Evolutionary conservation across 2,329 filamentous ascomycete genomes (phyloP).

Genomic region (Taxawa tesnikishii): DNA sequence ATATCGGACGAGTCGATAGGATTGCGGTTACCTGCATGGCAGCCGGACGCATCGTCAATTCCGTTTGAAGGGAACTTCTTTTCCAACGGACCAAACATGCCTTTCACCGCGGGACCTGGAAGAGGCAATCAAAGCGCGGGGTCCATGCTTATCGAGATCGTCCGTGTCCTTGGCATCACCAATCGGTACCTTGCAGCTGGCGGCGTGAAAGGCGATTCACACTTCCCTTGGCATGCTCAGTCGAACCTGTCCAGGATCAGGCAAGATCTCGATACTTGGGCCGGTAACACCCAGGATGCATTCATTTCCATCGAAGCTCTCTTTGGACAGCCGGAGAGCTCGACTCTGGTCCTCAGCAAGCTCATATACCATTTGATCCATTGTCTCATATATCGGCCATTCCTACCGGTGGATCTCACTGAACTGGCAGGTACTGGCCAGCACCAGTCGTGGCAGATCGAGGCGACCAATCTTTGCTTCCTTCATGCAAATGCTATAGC

Average conservation of each 20-base stretch:
- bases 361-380: slow-evolving; percentile 78
- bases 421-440: slow-evolving; percentile 71
- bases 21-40: slow-evolving; percentile 64
- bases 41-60: slow-evolving; percentile 46
- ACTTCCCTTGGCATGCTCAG: slow-evolving; percentile 81
- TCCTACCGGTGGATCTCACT: slow-evolving; percentile 70
- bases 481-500: slow-evolving; percentile 79
- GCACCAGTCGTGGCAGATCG: slow-evolving; percentile 86
- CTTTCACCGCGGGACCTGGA: slow-evolving; percentile 29
- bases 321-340: slow-evolving; percentile 68
- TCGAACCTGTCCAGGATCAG: slow-evolving; percentile 79
- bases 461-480: slow-evolving; percentile 78
- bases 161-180: slow-evolving; percentile 68
- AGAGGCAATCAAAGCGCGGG: slow-evolving; percentile 64
- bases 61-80: slow-evolving; percentile 70
- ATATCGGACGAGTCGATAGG: slow-evolving; percentile 66
- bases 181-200: slow-evolving; percentile 76
- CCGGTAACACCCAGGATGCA: slow-evolving; percentile 64
- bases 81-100: slow-evolving; percentile 63
- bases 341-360: slow-evolving; percentile 69
- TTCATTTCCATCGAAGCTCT: slow-evolving; percentile 65
- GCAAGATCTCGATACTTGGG: slow-evolving; percentile 76
- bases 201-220: slow-evolving; percentile 77
- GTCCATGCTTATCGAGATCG: slow-evolving; percentile 75
- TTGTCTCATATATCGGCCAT: slow-evolving; percentile 76